Evolutionary conservation across 257 asterid species (phyloP), one percentile per base, ranked within the genome.

Genomic region (Nyctanthes arbortristis): DNA sequence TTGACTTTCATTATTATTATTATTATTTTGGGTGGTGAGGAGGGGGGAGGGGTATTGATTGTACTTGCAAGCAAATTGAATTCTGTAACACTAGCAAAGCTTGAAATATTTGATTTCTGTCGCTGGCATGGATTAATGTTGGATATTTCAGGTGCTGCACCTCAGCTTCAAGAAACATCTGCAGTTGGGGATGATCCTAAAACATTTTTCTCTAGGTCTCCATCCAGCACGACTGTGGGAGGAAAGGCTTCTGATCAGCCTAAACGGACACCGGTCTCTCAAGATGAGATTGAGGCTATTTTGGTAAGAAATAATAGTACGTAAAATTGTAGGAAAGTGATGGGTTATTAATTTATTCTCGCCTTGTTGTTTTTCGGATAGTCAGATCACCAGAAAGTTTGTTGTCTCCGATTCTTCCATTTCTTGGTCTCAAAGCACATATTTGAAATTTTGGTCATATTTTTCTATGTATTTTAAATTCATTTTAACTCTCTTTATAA

Each of bases 211-310:
- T 79, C 92, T 35, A 82, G 85, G 84, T 75, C 87, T 34, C 75
- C 84, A 63, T 74, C 91, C 67, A 82, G 63, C 79, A 65, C 22
- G 64, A 78, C 91, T 49, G 69, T 77, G 1, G 91, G 93, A 77
- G 97, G 97, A 74, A 93, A 82, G 81, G 99, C 97, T 77, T 89
- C 96, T 49, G 97, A 91, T 73, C 99, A 91, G 80, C 97, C 97
- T 47, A 91, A 87, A 82, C 75, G 99, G 80, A 83, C 96, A 58
- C 96, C 95, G 0, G 86, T 93, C 40, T 64, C 99, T 75, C 84
- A 76, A 71, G 96, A 91, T 67, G 99, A 93, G 88, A 93, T 93
- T 32, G 99, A 93, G 16, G 79, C 90, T 57, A 60, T 93, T 75
- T 67, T 91, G 99, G 99, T 93, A 87, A 12, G 84, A 72, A 59